Evolutionary conservation across 305 asterid species (phyloP).

Genomic region (Solanum hybrid): DNA sequence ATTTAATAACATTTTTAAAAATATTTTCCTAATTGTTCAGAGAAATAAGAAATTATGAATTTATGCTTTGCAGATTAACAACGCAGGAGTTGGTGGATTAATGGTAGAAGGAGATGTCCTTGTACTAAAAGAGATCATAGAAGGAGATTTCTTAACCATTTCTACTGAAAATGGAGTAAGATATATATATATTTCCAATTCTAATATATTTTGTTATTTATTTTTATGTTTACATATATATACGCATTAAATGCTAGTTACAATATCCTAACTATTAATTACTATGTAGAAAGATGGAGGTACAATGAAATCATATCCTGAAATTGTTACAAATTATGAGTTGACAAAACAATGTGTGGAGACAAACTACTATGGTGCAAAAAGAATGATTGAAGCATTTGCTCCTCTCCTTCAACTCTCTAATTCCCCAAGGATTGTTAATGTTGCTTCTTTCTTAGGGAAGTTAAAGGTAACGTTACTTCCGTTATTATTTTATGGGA

Average conservation of each 20-base stretch:
- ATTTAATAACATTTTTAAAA: no score
- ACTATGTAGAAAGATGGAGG: not conserved
- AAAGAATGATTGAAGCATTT: constrained; percentile 27
- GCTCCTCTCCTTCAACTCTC: constrained; percentile 31
- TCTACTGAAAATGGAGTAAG: not conserved
- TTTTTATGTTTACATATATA: not conserved
- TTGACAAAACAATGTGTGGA: constrained; percentile 37
- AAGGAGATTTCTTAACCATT: not conserved
- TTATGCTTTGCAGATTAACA: constrained; percentile 36
- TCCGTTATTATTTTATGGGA: not conserved
- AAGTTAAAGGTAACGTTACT: constrained; percentile 26
- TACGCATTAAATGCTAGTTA: not conserved
- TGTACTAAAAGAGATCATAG: not conserved
- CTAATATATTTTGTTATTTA: no score
- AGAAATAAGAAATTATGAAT: no score
- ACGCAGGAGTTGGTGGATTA: constrained; percentile 47
- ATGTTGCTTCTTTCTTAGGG: constrained; percentile 44
- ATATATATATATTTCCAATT: not conserved
- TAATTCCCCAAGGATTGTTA: constrained; percentile 48
- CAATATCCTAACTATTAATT: not conserved
- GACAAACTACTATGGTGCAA: constrained; percentile 40
- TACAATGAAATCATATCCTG: not conserved
- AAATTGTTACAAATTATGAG: constrained; percentile 16
- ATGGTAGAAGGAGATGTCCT: not conserved
- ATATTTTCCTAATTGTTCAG: no score